Conservation (phyloP, 306 rosid species). For the Pachyrhizus erosus region DNA sequence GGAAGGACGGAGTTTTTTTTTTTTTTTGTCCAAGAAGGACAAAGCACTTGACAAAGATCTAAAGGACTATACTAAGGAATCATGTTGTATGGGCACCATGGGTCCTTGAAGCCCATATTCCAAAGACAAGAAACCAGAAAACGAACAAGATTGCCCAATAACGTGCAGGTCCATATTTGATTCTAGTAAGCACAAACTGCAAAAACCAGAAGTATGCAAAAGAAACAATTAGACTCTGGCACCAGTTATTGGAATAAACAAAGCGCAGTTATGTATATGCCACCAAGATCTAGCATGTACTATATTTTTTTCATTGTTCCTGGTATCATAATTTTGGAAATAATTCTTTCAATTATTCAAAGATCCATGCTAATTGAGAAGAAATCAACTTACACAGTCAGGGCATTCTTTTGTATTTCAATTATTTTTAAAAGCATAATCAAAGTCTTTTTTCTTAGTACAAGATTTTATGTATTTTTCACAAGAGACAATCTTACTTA, state of each 20-base stretch:
- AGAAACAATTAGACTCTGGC: conserved; percentile 36
- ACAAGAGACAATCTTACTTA: not conserved
- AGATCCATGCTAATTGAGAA: not conserved
- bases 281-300: conserved; percentile 34
- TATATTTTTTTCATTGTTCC: conserved; percentile 12
- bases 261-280: not conserved
- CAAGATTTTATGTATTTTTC: not conserved
- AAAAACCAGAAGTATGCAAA: conserved; percentile 41
- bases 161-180: conserved; percentile 97
- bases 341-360: not conserved
- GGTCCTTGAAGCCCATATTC: conserved; percentile 97
- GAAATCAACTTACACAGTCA: conserved; percentile 31
- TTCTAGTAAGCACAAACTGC: conserved; percentile 97
- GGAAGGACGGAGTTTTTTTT: not conserved
- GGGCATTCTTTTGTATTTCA: conserved; percentile 22
- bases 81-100: conserved; percentile 75
- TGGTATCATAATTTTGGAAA: conserved; percentile 29
- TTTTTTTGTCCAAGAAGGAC: not conserved
- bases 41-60: conserved; percentile 3
- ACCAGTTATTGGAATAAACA: not conserved
- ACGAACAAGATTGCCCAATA: conserved; percentile 98
- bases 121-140: conserved; percentile 99
- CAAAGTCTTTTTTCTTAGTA: not conserved
- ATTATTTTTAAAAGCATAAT: conserved; percentile 18
- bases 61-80: conserved; percentile 38